Base-by-base conservation (phyloP, 1,284 basidiomycete genomes). In the Ustilago vetiveriae region DNA sequence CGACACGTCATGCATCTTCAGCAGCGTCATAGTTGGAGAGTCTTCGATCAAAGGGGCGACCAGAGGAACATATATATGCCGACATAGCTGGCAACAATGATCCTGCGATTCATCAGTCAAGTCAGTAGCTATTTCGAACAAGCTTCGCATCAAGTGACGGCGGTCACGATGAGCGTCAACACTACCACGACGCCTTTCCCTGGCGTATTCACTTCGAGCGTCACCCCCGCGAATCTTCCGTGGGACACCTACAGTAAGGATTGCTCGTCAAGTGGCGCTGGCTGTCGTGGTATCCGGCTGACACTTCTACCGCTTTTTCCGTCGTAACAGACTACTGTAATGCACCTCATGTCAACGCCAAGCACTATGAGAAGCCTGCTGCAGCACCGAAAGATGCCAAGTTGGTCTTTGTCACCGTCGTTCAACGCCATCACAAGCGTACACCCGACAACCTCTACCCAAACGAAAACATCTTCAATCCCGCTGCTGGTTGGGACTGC, bases 381-480 rank as follows among this genome's bases (percentile, higher is more conserved):
- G 47, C 68, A 33, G 62, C 62, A 30, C 29, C n/a, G n/a, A n/a
- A 53, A n/a, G 47, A 56, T 29, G 72, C 72, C 29, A 43, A 71
- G 55, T 58, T 75, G 19, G 59, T 73, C 33, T 63, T 58, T 43
- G 52, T 75, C 55, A 74, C 57, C 45, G 56, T 69, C 19, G 58
- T 75, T 24, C 73, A 75, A 45, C 62, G 73, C 22, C 73, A 75
- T 37, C 60, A 68, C 55, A 75, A 75, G 58, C 65, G 73, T 6
- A 74, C 70, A 1, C 85, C 85, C 1, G 85, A 85, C 67, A 85
- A 85, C 62, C 68, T 87, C 8, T 85, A 85, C 50, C 86, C 86
- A 0, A 67, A 83, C 17, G 86, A 87, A 67, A 83, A 80, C 42
- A 73, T 76, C 23, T 80, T 86, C 50, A 86, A 87, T 57, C 78